Evolutionary conservation across 371 early-diverging fungal genomes (phyloP).

Genomic region (Mucor mucedo): DNA sequence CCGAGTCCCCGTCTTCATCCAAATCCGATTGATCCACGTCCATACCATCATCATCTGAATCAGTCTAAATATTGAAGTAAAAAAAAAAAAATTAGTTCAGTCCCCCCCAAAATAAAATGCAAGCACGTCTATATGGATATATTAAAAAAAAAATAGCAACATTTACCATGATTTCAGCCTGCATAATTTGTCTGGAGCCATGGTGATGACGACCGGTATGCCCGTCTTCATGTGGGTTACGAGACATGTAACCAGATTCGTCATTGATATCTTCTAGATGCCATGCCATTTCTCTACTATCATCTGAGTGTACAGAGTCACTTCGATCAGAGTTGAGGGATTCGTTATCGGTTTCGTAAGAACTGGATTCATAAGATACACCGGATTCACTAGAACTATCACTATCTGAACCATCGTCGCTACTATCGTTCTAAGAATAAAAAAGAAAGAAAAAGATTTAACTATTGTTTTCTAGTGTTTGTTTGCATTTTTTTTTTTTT

Average conservation of each 20-base stretch:
- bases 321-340: constrained; percentile 23
- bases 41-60: constrained; percentile 31
- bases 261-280: constrained; percentile 27
- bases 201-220: not conserved
- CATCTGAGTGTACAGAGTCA: constrained; percentile 23
- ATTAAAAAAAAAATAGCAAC: not conserved
- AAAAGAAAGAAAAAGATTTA: not conserved
- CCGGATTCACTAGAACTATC: constrained; percentile 4
- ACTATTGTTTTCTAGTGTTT: too few relatives aligned
- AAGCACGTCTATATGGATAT: not conserved
- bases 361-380: constrained; percentile 9
- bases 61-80: not conserved
- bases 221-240: not conserved
- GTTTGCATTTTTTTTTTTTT: too few relatives aligned
- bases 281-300: constrained; percentile 25
- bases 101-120: not conserved
- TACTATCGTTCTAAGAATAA: not conserved
- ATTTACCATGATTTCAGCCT: constrained; percentile 8
- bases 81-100: not conserved
- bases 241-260: not conserved
- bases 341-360: constrained; percentile 20
- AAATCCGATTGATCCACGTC: constrained; percentile 18
- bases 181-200: not conserved
- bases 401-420: constrained; percentile 8
- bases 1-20: constrained; percentile 35